Conservation (phyloP, 106 monocot species). For the Acorus calamus region DNA sequence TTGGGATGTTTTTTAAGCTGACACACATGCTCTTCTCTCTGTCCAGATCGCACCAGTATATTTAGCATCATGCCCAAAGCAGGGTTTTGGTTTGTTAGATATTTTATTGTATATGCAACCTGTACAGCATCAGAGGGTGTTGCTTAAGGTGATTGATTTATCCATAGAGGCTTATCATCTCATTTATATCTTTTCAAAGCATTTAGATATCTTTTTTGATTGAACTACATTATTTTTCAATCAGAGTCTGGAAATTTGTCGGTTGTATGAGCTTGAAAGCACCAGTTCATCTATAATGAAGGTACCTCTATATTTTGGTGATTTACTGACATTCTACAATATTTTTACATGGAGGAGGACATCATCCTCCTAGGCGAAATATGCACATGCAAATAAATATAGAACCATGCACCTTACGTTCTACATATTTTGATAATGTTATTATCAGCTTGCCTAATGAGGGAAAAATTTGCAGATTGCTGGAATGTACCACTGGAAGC, state of each 20-base stretch:
- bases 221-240: slow-evolving; percentile 8
- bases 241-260: slow-evolving; percentile 88
- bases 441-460: too few species aligned
- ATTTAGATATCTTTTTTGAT: not conserved
- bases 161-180: too few species aligned
- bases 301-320: slow-evolving; percentile 30
- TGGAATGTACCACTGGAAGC: slow-evolving; percentile 91
- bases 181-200: too few species aligned
- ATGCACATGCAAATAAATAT: too few species aligned
- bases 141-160: slow-evolving; percentile 61
- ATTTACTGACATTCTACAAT: not conserved
- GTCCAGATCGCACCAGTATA: slow-evolving; percentile 90
- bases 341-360: not conserved
- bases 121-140: slow-evolving; percentile 40
- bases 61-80: slow-evolving; percentile 78
- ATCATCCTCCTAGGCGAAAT: not conserved
- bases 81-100: slow-evolving; percentile 81
- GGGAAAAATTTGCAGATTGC: slow-evolving; percentile 41
- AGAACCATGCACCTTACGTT: too few species aligned
- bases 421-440: too few species aligned
- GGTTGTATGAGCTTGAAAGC: slow-evolving; percentile 73
- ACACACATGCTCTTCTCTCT: slow-evolving; percentile 1
- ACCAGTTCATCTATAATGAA: slow-evolving; percentile 75
- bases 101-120: slow-evolving; percentile 66
- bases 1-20: not conserved